Percentiles rank a stretch among this genome's conserved stretches.
phyloP scores from a whole-genome alignment of 148 eudicot species.

The Euryodendron excelsum region DNA sequence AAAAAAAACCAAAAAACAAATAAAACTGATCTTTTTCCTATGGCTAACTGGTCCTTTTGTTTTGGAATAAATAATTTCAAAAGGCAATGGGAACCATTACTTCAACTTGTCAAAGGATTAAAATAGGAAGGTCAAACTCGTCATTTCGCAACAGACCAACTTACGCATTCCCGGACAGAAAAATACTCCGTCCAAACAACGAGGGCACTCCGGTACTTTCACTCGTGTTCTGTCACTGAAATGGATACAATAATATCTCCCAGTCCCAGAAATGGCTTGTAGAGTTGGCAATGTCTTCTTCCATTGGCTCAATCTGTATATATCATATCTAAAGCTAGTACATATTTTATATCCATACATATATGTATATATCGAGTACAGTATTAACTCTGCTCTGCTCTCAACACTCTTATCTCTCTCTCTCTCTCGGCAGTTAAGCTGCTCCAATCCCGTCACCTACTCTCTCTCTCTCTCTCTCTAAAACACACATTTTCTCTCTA shows the following conservation, averaged over 20 bases:
- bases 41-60: too few species aligned
- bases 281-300: slow-evolving; percentile 43
- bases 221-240: background rate
- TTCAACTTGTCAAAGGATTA: too few species aligned
- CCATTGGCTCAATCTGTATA: background rate
- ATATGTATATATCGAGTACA: too few species aligned
- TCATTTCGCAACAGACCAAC: background rate
- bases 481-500: slow-evolving; percentile 13
- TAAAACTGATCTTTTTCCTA: too few species aligned
- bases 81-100: too few species aligned
- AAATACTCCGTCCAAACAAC: background rate
- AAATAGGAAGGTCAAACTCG: background rate
- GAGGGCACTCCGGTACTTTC: background rate
- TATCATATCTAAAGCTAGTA: background rate
- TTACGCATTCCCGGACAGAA: background rate
- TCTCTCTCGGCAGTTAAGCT: slow-evolving; percentile 42
- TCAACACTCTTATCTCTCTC: slow-evolving; percentile 12
- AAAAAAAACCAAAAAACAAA: too few species aligned
- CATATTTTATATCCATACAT: too few species aligned
- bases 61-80: too few species aligned
- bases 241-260: background rate
- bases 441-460: slow-evolving; percentile 54
- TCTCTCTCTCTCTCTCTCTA: too few species aligned
- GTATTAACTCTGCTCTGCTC: too few species aligned
- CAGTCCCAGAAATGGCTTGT: slow-evolving; percentile 30